Base-by-base conservation (phyloP, 768 basidiomycete species). In the Boletus speciosus region DNA sequence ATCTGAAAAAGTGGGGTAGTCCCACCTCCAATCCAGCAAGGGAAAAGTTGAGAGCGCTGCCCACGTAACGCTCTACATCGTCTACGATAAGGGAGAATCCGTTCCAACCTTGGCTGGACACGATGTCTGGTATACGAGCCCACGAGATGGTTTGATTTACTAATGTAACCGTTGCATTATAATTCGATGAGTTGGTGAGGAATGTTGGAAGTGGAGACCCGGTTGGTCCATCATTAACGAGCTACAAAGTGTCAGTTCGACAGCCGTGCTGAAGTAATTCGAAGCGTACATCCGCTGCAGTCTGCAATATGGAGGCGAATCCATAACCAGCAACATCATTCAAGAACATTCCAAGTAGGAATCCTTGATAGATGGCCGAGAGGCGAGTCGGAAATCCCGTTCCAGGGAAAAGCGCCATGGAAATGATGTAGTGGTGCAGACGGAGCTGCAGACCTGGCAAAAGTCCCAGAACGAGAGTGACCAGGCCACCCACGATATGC, bases 81-180 rank as follows among this genome's bases (percentile, higher is more conserved):
- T 94, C 90, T n/a, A 92, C 80, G 14, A 94, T 75, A 25, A 94
- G 77, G 0, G 82, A 74, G 63, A 90, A 92, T 6, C 89, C 89
- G 61, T 86, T 83, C 88, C 88, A 93, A 3, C 74, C 77, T 32
- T 70, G 64, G 19, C 31, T 58, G 6, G 46, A 39, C 19, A 71
- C 38, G 27, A 45, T 52, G 6, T 66, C 62, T 8, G 81, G 76
- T 7, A 84, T 69, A 1, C 66, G 66, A 31, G 70, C 73, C 89
- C 89, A 90, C 0, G 64, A 66, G 5, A 91, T 75, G 0, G 73
- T 75, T 60, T 86, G 84, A 57, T 81, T 77, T 7, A 61, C 56
- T 5, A 87, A 66, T 10, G 83, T 74, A 31, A 85, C 75, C 6
- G 78, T 76, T 0, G 78, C 50, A 53, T 85, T 81, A 64, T 78